Evolutionary conservation across 495 filamentous ascomycete species (phyloP), one percentile per base, ranked within the genome.

Genomic region (Bryoglossum gracile): DNA sequence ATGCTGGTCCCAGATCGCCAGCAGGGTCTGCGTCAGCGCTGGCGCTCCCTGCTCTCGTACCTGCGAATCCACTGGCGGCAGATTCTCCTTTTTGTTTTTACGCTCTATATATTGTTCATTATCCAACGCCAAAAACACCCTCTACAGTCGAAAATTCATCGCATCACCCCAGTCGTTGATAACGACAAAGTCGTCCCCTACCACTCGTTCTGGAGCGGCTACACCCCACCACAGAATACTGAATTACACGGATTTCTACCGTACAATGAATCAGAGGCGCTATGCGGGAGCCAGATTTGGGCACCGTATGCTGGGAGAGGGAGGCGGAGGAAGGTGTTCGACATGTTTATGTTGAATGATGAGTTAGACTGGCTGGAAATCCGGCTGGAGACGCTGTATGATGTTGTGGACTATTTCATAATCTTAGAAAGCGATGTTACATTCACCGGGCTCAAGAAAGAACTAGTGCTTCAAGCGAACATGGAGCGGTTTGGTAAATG

Each of bases 351-450:
- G 37, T 43, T 74, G 13, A 68, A 66, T 28, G 63, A 58, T 5
- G 71, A 73, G 59, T 55, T 74, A 6, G 68, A 73, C 43, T 72
- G 68, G 71, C 61, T 74, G 11, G 70, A 73, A 40, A 69, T 74
- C 38, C 64, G 69, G 2, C 46, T 74, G 1, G 35, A 62, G 36
- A 65, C 66, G 14, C 51, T 72, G 25, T 41, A 48, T 4, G 19
- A 56, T 0, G 30, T 60, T 34, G 60, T 75, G 35, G 72, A 72
- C 43, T 73, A 73, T 53, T 73, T 73, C 57, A 68, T 71, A 51
- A 68, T 73, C 44, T 61, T 75, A 49, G 72, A 75, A 58, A 63
- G 61, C 1, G 57, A 56, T 37, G 65, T 71, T 37, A 68, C 63
- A 9, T 75, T 70, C 43, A 74, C 71, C 0, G 61, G 64, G 1